Evolutionary conservation across 805 yeast species (phyloP), one percentile per base, ranked within the genome.

Genomic region (Suhomyces prunicola): DNA sequence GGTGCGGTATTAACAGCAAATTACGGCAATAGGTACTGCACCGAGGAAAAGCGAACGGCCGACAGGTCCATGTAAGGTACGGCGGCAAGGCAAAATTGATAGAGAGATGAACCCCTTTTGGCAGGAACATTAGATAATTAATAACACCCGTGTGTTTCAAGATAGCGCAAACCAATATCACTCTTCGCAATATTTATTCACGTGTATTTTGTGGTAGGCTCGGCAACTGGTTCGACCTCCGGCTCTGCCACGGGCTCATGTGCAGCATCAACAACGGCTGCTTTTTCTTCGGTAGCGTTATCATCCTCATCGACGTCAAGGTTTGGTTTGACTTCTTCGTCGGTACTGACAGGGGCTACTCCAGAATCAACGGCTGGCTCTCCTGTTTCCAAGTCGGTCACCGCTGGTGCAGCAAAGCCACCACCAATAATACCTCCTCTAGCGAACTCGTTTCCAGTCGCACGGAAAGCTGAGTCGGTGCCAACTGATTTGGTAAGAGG

Each of bases 401-500:
- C 27, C 15, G 27, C 41, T 17, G 42, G 48, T 12, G 19, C 22
- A 15, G 19, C 29, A 26, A 19, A 19, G 3, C 10, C n/a, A 35
- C 29, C n/a, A 35, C 39, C 19, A 33, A 47, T 47, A 13, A 51
- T 51, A 3, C 48, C 54, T 4, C 54, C 54, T 23, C 31, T 26
- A 13, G 48, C 27, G n/a, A 44, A 15, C 15, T 29, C 10, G 29
- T 44, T 44, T 13, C 29, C 5, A 15, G 41, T n/a, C 5, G 46
- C 12, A 6, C 22, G 17, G 22, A 44, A 17, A 13, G 35, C 39
- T 15, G 13, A 2, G 27, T 26, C 36, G 29, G 44, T 26, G 12
- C 48, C 39, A 9, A 17, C 22, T 6, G 50, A 29, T 29, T 35
- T 54, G 23, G 50, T 35, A 10, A 47, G 47, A 3, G 69, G 68